phyloP scores from a whole-genome alignment of 2,329 filamentous ascomycete genomes.

The Diaporthe destruens region DNA sequence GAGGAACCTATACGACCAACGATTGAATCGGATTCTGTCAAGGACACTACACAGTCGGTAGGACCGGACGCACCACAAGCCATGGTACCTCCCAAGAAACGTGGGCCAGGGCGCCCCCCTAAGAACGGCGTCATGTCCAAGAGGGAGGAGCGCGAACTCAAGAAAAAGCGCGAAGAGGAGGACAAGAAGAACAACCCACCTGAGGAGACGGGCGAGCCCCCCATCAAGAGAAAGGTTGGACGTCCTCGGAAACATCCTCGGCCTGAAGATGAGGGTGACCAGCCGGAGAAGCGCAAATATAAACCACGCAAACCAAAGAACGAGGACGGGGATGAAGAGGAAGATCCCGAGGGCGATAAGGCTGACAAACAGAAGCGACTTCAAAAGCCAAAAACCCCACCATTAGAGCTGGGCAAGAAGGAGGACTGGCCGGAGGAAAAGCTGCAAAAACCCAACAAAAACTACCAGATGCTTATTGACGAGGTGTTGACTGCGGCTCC shows the following conservation, averaged over 20 bases:
- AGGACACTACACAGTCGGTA: constrained; percentile 45
- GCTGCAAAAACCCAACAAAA: constrained; percentile 72
- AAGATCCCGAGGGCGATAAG: constrained; percentile 67
- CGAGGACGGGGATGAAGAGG: constrained; percentile 65
- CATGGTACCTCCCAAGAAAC: constrained; percentile 69
- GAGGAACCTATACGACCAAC: constrained; percentile 50
- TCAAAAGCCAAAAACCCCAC: constrained; percentile 74
- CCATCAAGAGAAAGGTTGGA: constrained; percentile 74
- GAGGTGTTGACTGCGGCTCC: constrained; percentile 68
- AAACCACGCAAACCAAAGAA: constrained; percentile 66
- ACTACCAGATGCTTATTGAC: constrained; percentile 72
- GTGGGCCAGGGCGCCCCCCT: constrained; percentile 83
- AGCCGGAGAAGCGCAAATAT: constrained; percentile 74
- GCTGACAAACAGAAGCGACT: constrained; percentile 70
- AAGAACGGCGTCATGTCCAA: constrained; percentile 90
- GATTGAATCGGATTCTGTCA: constrained; percentile 49
- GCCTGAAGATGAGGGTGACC: constrained; percentile 66
- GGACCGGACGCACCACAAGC: constrained; percentile 49
- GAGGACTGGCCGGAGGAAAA: constrained; percentile 70
- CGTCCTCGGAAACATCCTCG: constrained; percentile 73
- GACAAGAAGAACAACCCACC: constrained; percentile 66
- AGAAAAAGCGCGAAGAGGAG: constrained; percentile 68
- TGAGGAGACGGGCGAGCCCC: constrained; percentile 61
- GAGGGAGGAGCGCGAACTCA: constrained; percentile 74
- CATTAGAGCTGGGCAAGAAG: constrained; percentile 63